Evolutionary conservation across 441 rosid genomes (phyloP), one percentile per base, ranked within the genome.

Genomic region (Aquilaria agallochum): DNA sequence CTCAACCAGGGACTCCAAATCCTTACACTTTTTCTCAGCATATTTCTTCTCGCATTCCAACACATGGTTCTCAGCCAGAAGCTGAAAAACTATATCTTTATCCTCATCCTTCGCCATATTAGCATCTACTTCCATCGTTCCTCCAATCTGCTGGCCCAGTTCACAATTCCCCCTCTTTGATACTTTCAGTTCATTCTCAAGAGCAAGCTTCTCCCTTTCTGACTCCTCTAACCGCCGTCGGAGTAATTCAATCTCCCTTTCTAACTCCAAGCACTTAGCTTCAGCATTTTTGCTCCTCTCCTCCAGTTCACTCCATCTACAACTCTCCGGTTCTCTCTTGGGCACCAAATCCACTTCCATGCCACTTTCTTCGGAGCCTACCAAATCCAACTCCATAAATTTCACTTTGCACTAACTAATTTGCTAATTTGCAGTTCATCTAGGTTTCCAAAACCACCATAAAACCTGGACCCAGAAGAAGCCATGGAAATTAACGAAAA

Each of bases 11-110:
- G 71, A 78, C 55, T 68, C 79, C 67, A 90, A 67, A 55, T 76
- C 79, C 75, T 64, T 72, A 57, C 69, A 78, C 75, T 73, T 85
- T 40, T 31, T 55, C 74, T 78, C 87, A 56, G 83, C 87, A 63
- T 14, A 52, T 46, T 68, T 64, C 81, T 80, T 80, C 79, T 81
- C 83, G 55, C 59, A 58, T 55, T 78, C 79, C 63, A 81, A 67
- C 14, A 68, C 64, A 49, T 3, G 31, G 66, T 80, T 84, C 77
- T 81, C 83, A 60, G 56, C 65, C 77, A 76, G 71, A 47, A 84
- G 75, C 70, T 76, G 78, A 57, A 63, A 31, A 49, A 78, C 65
- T 14, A 56, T 34, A 67, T 69, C 74, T 42, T 78, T 80, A 20
- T 73, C 79, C 11, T 70, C 77, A 14, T 58, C 65, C 12, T 59